Evolutionary conservation across 1,139 yeast genomes (phyloP).

Genomic region (Debaryomycetaceae sp.): DNA sequence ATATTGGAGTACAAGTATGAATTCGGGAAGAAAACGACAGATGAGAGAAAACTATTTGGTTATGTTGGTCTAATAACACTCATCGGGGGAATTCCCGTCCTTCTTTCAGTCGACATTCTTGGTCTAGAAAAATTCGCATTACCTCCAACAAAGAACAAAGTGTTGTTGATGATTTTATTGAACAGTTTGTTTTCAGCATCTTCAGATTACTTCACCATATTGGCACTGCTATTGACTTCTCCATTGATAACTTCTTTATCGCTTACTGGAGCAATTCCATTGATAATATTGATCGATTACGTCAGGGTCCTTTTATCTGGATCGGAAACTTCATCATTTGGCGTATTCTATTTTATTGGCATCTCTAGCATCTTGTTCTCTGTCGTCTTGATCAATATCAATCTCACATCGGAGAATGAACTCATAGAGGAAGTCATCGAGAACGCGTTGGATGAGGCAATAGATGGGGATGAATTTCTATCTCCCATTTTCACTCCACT

Average conservation of each 20-base stretch:
- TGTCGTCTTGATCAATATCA: slow-evolving; percentile 45
- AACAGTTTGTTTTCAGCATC: slow-evolving; percentile 46
- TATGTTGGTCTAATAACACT: slow-evolving; percentile 43
- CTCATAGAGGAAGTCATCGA: slow-evolving; percentile 48
- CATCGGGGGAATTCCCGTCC: slow-evolving; percentile 34
- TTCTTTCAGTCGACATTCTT: slow-evolving; percentile 28
- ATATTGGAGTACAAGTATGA: slow-evolving; percentile 45
- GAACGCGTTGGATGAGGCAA: slow-evolving; percentile 47
- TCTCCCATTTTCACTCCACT: slow-evolving; percentile 49
- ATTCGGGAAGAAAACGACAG: slow-evolving; percentile 37
- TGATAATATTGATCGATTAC: slow-evolving; percentile 47
- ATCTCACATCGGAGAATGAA: slow-evolving; percentile 42
- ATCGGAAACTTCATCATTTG: slow-evolving; percentile 17
- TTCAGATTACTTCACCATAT: slow-evolving; percentile 48
- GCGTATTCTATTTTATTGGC: slow-evolving; percentile 40
- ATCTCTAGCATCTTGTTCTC: slow-evolving; percentile 44
- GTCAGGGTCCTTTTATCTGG: slow-evolving; percentile 23
- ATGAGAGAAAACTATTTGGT: slow-evolving; percentile 48
- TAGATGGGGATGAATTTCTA: slow-evolving; percentile 40
- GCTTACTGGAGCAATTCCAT: slow-evolving; percentile 50
- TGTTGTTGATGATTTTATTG: slow-evolving; percentile 31
- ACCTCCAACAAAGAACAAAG: slow-evolving; percentile 35
- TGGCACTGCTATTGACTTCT: slow-evolving; percentile 52
- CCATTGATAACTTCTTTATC: slow-evolving; percentile 53
- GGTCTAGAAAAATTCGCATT: slow-evolving; percentile 39